Base-by-base conservation (phyloP, 495 filamentous ascomycete species). In the Neurospora intermedia region DNA sequence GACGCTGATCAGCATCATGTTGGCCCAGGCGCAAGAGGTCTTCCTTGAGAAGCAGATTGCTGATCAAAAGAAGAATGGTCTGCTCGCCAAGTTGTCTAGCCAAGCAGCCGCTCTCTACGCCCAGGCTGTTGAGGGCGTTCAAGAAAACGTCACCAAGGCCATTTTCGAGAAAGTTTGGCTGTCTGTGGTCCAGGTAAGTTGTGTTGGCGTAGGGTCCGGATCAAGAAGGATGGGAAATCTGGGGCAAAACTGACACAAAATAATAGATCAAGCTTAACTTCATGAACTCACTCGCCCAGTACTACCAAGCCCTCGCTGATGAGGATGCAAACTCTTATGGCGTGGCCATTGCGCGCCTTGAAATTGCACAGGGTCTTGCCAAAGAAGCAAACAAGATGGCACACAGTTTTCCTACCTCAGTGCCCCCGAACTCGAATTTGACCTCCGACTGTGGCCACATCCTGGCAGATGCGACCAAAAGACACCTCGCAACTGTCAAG, bases 91-190 rank as follows among this genome's bases (percentile, higher is more conserved):
- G 80, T 84, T 99, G 73, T 92, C 96, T 18, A 92, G 92, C 73
- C 96, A 99, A 77, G 91, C 96, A 0, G 93, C 90, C 4, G 93
- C 92, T 79, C 85, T 99, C 10, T 98, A 97, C 81, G 85, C 88
- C 1, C 94, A 98, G 79, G 94, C 92, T 11, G 85, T 89, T 3
- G 96, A 98, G 78, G 94, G 93, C 15, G 90, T 94, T 71, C 94
- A 97, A 78, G 96, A 98, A 71, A 97, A 97, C 80, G 94, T 97
- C 23, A 90, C 86, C 75, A 97, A 92, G 80, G 94, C 90, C 43
- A 89, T 98, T 39, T 99, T 99, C 77, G 96, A 99, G 82, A 96
- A 94, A 81, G 89, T 94, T n/a, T 99, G 96, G 96, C 83, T 94
- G 73, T 78, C 93, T 71, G 87, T 97, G 73, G 88, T 90, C 31